Evolutionary conservation across 176 grass and related monocot genomes (phyloP), one percentile per base, ranked within the genome.

Genomic region (Ananas comosus): DNA sequence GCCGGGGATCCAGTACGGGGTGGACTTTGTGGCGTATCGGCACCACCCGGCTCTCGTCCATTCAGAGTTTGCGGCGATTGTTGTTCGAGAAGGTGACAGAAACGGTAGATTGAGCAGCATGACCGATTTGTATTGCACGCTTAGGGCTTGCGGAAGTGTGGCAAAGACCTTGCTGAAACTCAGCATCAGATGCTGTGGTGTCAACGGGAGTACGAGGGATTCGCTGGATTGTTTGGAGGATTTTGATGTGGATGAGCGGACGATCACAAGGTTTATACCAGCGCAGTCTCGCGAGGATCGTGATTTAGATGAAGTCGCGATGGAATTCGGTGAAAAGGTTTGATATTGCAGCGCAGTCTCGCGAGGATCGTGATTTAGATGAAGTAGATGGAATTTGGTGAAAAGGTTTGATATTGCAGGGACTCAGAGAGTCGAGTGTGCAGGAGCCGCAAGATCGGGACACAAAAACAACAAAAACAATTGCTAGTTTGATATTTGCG

Each of bases 141-240:
- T 91, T 0, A 69, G 88, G 11, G 78, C 81, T 12, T 84, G 85
- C 64, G 86, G 88, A 16, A 76, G 77, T 51, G 88, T 96, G 13
- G 85, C 88, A 48, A 91, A 96, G 80, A 81, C 80, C 14, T 63
- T 91, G 51, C 75, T 96, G 67, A 53, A 88, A 68, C 80, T 96
- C 10, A 72, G 67, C 3, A 14, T 96, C 13, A 80, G 28, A 17
- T 16, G 48, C 16, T 25, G 49, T 19, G 51, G 58, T 13, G 69
- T 11, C 13, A 77, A 69, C 13, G 48, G 73, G 59, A 27, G 69
- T 59, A 82, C 56, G 16, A 51, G 73, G 59, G 21, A 70, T 53
- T 86, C 76, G 8, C 72, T 21, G 8, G 61, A 79, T 27, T 91
- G 72, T 74, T 85, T 89, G 22, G 75, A 80, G 4, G 65, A 75